Conservation (phyloP, 129 eudicot species). For the Apium graveolens region DNA sequence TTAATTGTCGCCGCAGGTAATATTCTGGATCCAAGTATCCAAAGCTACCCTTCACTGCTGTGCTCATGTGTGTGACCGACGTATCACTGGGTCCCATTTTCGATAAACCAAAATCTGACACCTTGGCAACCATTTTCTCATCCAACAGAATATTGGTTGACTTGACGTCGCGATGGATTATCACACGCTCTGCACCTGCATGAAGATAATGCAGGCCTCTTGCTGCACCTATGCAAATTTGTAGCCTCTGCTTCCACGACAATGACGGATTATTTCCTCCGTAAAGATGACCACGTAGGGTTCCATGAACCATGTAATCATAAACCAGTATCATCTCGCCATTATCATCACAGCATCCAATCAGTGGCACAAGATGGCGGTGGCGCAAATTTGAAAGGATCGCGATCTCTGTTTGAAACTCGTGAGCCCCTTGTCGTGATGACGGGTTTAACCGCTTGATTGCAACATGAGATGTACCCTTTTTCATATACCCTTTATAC, state of each 20-base stretch:
- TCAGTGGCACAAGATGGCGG: conserved; percentile 21
- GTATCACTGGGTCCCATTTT: conserved; percentile 14
- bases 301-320: conserved; percentile 22
- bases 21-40: conserved; percentile 2
- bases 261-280: conserved; percentile 7
- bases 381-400: conserved; percentile 19
- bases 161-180: conserved; percentile 26
- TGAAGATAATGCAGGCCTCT: conserved; percentile 24
- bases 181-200: conserved; percentile 13
- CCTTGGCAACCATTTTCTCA: conserved; percentile 26
- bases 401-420: conserved; percentile 17
- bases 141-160: conserved; percentile 24
- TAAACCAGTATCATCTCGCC: conserved; percentile 27
- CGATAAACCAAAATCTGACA: conserved; percentile 25
- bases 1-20: not conserved
- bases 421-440: conserved; percentile 19
- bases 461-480: conserved; percentile 14
- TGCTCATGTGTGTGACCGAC: not conserved
- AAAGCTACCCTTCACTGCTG: conserved; percentile 4
- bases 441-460: conserved; percentile 22
- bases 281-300: conserved; percentile 17
- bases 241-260: conserved; percentile 21
- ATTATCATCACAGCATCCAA: conserved; percentile 23
- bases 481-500: conserved; percentile 21
- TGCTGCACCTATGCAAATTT: conserved; percentile 25